Percentiles rank a stretch among this genome's conserved stretches.
Conservation (phyloP, 495 filamentous ascomycete genomes). For the Hypoxylon rickii region DNA sequence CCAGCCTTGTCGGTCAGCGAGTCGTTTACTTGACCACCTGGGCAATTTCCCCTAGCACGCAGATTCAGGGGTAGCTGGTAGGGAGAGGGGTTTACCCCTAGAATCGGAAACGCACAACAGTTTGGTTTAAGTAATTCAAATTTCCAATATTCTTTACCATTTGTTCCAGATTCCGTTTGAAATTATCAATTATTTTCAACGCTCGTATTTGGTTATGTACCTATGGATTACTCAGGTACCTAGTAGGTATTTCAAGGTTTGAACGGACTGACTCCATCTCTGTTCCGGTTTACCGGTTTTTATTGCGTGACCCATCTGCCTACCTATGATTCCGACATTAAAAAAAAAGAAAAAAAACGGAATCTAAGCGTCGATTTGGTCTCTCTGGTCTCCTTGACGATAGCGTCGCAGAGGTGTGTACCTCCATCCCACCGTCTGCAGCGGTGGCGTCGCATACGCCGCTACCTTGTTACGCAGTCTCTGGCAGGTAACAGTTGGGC, state of each 20-base stretch:
- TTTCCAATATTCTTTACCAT: neutral
- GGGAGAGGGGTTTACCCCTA: conserved; percentile 10
- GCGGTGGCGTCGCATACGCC: conserved; percentile 14
- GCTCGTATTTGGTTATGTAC: neutral
- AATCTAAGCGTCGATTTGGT: too few relatives aligned
- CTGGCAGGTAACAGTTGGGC: conserved; percentile 5
- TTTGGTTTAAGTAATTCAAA: neutral
- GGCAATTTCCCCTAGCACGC: conserved; percentile 6
- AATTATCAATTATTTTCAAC: neutral
- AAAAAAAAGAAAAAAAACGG: too few relatives aligned
- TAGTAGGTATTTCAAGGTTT: too few relatives aligned
- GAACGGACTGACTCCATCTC: too few relatives aligned
- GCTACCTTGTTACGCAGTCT: conserved; percentile 7
- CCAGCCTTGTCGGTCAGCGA: conserved; percentile 22
- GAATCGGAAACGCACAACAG: conserved; percentile 7
- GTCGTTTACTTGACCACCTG: conserved; percentile 13
- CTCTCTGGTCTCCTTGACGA: conserved; percentile 19
- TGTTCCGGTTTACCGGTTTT: too few relatives aligned
- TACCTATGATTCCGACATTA: too few relatives aligned
- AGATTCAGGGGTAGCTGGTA: conserved; percentile 25
- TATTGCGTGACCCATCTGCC: too few relatives aligned
- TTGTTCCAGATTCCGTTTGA: neutral
- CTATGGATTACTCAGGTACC: neutral
- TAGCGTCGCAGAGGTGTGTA: conserved; percentile 22
- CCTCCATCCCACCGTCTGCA: conserved; percentile 10